phyloP scores from a whole-genome alignment of 2,329 filamentous ascomycete genomes.

The Botrytis tulipae region DNA sequence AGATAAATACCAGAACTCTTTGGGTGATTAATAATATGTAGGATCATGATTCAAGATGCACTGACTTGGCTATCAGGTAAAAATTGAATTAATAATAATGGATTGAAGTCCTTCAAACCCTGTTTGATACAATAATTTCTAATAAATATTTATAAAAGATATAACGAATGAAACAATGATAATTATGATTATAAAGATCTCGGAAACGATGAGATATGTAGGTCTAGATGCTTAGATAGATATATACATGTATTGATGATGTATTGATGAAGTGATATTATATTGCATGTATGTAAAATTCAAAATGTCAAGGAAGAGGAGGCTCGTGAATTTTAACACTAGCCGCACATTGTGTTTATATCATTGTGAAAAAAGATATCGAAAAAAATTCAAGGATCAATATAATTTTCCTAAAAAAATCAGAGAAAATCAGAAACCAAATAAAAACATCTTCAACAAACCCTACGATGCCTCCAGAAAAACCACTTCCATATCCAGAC shows the following conservation, averaged over 20 bases:
- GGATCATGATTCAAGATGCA: neutral
- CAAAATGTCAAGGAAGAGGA: neutral
- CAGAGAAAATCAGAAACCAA: neutral
- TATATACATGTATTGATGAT: neutral
- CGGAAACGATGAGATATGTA: neutral
- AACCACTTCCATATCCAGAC: conserved; percentile 31
- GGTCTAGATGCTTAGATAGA: neutral
- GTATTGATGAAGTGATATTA: neutral
- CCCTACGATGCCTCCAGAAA: conserved; percentile 33
- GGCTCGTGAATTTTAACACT: neutral
- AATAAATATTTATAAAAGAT: neutral
- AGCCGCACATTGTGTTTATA: neutral
- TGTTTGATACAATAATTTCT: neutral
- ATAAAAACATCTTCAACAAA: neutral
- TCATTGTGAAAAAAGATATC: neutral
- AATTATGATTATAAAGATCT: neutral
- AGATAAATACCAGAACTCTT: neutral
- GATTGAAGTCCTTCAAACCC: neutral
- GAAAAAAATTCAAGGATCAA: neutral
- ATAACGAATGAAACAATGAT: neutral
- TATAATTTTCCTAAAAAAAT: neutral
- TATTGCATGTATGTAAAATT: neutral
- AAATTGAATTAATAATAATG: neutral
- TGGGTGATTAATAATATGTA: neutral
- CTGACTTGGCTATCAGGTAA: neutral